Percentiles rank a stretch among this genome's conserved stretches.
phyloP scores from a whole-genome alignment of 1,139 yeast genomes.

The Taphrina confusa region DNA sequence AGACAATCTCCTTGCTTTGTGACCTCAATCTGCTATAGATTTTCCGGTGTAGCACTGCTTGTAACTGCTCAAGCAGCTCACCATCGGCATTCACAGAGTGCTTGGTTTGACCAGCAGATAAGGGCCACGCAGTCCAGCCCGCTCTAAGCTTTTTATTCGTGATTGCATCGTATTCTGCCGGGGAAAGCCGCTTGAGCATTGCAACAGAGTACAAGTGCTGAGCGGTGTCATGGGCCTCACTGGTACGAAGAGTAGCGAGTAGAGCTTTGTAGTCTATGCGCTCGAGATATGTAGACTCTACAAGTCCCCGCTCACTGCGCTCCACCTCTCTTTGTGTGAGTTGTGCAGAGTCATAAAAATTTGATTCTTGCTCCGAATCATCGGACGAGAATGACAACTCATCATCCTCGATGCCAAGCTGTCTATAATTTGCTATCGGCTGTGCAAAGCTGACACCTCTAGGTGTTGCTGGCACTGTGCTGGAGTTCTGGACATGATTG shows the following conservation, averaged over 20 bases:
- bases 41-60: neutral
- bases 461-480: neutral
- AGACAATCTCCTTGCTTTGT: neutral
- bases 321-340: neutral
- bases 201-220: neutral
- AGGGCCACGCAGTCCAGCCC: constrained; percentile 20
- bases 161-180: neutral
- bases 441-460: constrained; percentile 13
- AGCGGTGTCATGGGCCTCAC: constrained; percentile 12
- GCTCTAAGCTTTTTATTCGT: neutral
- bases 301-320: neutral
- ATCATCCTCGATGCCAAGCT: neutral
- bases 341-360: neutral
- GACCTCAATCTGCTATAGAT: neutral
- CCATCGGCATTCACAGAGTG: neutral
- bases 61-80: neutral
- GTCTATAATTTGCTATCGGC: constrained; percentile 2
- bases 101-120: neutral
- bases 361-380: neutral
- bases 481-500: no score
- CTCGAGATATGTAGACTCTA: constrained; percentile 13
- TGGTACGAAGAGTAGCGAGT: constrained; percentile 3
- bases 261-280: constrained; percentile 11
- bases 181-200: constrained; percentile 4
- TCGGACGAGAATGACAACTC: constrained; percentile 1